These are phyloP conservation scores for Lodderomyces theae DNA, from an alignment of 1,139 yeast genomes.

Conservation along the genomic window DNA sequence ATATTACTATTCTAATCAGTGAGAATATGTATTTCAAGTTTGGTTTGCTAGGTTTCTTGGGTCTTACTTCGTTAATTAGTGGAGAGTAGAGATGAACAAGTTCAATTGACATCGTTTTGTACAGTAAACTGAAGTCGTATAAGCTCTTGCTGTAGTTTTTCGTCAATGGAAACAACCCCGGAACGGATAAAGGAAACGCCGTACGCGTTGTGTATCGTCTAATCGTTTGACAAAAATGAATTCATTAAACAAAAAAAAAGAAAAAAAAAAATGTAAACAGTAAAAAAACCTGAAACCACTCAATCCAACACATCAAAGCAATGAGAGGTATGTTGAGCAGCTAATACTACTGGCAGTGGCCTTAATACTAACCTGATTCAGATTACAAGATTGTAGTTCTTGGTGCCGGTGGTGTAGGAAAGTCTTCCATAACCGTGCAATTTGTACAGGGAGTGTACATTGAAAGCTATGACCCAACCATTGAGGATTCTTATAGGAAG, in stretches of 20 bases:
- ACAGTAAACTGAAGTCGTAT: no score
- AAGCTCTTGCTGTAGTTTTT: no score
- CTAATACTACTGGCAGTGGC: background rate
- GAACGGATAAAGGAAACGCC: no score
- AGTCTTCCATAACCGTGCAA: conserved; percentile 50
- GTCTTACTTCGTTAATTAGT: conserved; percentile 53
- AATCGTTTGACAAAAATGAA: no score
- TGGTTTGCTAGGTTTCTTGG: conserved; percentile 66
- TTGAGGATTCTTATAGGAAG: conserved; percentile 79
- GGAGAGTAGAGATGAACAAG: conserved; percentile 27
- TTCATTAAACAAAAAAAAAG: conserved; percentile 1
- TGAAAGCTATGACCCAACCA: conserved; percentile 51
- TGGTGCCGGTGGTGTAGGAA: conserved; percentile 56
- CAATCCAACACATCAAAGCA: background rate
- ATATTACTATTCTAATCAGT: conserved; percentile 86
- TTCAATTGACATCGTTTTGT: background rate
- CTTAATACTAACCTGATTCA: conserved; percentile 12
- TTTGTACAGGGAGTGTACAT: conserved; percentile 52
- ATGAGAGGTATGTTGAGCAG: conserved; percentile 14
- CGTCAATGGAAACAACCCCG: no score
- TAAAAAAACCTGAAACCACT: background rate
- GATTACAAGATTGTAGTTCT: conserved; percentile 49
- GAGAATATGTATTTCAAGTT: conserved; percentile 79
- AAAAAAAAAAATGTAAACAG: conserved; percentile 2
- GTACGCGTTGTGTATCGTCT: background rate